Conservation (phyloP, 345 rosid species). For the sweet orange (Citrus sinensis) region DNA sequence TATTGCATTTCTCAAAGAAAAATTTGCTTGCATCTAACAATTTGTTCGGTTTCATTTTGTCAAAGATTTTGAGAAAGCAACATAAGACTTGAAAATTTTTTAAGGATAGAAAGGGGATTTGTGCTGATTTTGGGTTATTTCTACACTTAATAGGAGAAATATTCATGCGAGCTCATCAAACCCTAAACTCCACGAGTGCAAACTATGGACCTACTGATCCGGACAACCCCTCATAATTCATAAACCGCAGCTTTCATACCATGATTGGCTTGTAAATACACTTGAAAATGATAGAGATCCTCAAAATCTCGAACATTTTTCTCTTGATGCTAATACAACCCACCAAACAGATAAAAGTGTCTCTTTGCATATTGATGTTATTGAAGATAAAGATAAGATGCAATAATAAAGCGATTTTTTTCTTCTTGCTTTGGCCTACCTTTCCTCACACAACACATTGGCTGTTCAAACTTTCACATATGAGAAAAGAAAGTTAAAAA, state of each 20-base stretch:
- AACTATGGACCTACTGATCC: background rate
- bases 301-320: background rate
- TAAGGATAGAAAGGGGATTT: no score
- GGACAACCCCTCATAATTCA: background rate
- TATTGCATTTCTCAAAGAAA: background rate
- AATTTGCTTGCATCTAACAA: background rate
- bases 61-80: background rate
- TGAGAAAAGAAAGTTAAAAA: background rate
- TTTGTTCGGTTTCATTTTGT: no score
- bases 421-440: background rate
- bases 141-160: background rate
- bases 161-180: background rate
- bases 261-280: background rate
- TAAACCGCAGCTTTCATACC: background rate
- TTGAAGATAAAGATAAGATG: constrained; percentile 8
- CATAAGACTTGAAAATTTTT: background rate
- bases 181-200: background rate
- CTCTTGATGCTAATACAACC: background rate
- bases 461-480: background rate
- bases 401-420: background rate
- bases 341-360: background rate
- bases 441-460: background rate
- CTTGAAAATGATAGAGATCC: background rate
- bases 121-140: no score
- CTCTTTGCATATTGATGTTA: background rate